phyloP scores from a whole-genome alignment of 352 stramenopile genomes.

The Poterioochromonas sp. region DNA sequence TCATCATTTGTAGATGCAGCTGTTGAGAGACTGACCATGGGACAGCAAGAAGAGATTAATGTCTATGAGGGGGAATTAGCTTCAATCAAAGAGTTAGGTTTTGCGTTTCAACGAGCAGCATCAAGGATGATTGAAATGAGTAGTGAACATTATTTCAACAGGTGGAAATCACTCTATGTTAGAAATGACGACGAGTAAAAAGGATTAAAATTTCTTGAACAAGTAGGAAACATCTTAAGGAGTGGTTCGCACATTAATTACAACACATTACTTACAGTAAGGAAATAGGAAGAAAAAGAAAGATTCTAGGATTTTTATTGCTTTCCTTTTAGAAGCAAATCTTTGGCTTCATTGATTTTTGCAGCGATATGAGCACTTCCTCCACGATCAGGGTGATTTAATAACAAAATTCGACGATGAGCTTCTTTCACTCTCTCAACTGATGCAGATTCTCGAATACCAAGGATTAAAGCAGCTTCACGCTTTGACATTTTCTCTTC shows the following conservation, averaged over 20 bases:
- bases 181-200: too few relatives aligned
- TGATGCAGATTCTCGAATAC: slow-evolving; percentile 86
- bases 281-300: too few relatives aligned
- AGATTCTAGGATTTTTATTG: not conserved
- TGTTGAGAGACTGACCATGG: not conserved
- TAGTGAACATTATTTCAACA: slow-evolving; percentile 4
- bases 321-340: slow-evolving; percentile 77
- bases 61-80: not conserved
- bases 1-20: not conserved
- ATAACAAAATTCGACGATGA: slow-evolving; percentile 91
- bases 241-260: too few relatives aligned
- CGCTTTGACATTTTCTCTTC: slow-evolving; percentile 96
- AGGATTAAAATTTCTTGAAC: too few relatives aligned
- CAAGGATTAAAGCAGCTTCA: slow-evolving; percentile 96
- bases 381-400: slow-evolving; percentile 98
- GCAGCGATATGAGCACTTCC: slow-evolving; percentile 94
- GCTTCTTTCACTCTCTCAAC: slow-evolving; percentile 92
- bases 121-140: slow-evolving; percentile 22
- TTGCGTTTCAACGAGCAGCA: slow-evolving; percentile 19
- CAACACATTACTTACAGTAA: too few relatives aligned
- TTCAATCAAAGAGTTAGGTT: slow-evolving; percentile 8
- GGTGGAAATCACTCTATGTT: too few relatives aligned
- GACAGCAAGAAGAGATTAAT: slow-evolving; percentile 26
- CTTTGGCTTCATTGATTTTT: slow-evolving; percentile 99
- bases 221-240: too few relatives aligned